Evolutionary conservation across 768 basidiomycete species (phyloP).

Genomic region (Antrodiella citrinella): DNA sequence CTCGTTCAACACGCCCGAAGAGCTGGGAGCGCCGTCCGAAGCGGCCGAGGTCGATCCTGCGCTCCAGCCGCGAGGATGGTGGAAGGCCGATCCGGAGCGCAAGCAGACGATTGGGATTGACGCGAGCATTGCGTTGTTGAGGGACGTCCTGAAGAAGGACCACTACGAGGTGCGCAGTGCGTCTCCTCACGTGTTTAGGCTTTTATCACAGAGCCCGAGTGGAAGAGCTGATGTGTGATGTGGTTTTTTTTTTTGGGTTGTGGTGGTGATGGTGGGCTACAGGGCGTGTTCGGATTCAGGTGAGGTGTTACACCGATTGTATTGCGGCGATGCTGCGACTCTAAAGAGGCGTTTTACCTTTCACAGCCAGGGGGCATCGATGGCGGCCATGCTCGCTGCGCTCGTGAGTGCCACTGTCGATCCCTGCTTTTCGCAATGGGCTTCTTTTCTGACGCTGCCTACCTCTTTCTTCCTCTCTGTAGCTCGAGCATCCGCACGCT

Average conservation of each 20-base stretch:
- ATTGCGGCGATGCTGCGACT: no score
- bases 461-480: no score
- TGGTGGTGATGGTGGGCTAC: conserved; percentile 3
- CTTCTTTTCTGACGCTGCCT: conserved; percentile 2
- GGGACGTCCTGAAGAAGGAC: conserved; percentile 47
- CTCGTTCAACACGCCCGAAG: conserved; percentile 21
- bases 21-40: conserved; percentile 36
- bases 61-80: conserved; percentile 64
- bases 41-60: conserved; percentile 37
- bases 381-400: conserved; percentile 64
- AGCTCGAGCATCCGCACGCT: conserved; percentile 46
- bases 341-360: no score
- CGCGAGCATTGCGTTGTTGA: conserved; percentile 45
- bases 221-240: no score
- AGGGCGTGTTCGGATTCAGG: conserved; percentile 84
- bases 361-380: conserved; percentile 73
- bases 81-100: conserved; percentile 45
- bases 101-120: conserved; percentile 48
- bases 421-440: neutral
- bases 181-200: no score
- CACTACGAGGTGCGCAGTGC: conserved; percentile 57
- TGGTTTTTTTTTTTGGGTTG: no score
- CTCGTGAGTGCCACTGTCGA: conserved; percentile 38
- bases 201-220: no score
- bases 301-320: conserved; percentile 18